A percentile compares a stretch with the other conserved stretches of the same genome.
These are phyloP conservation scores for Pilatotrama ljubarskyi DNA, from an alignment of 768 basidiomycete genomes.

Conservation along the genomic window DNA sequence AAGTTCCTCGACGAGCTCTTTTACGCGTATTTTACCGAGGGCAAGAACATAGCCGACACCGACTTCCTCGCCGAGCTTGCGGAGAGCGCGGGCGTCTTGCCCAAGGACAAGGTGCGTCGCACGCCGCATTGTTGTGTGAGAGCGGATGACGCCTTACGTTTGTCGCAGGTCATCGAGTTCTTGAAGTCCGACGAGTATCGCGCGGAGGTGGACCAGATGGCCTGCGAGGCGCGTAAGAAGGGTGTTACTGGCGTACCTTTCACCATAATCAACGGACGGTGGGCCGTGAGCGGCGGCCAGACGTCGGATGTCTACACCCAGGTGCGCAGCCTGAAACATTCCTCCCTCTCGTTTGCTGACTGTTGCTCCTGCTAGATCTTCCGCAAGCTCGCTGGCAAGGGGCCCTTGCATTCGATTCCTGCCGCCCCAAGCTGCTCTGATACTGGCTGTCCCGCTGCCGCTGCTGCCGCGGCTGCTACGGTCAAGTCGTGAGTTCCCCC, in stretches of 20 bases:
- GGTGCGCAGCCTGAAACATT: conserved; percentile 39
- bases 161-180: conserved; percentile 58
- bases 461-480: background rate
- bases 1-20: conserved; percentile 58
- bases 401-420: conserved; percentile 14
- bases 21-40: conserved; percentile 65
- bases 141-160: conserved; percentile 16
- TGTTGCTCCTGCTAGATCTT: conserved; percentile 36
- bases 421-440: conserved; percentile 15
- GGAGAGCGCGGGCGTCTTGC: conserved; percentile 55
- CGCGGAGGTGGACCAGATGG: conserved; percentile 63
- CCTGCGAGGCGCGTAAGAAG: conserved; percentile 57
- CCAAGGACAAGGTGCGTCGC: conserved; percentile 55
- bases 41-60: conserved; percentile 61
- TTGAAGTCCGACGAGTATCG: conserved; percentile 64
- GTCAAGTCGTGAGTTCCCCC: conserved; percentile 10
- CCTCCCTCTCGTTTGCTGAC: conserved; percentile 7
- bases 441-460: background rate
- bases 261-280: conserved; percentile 76
- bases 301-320: conserved; percentile 68
- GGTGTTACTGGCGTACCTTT: conserved; percentile 81
- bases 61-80: conserved; percentile 61
- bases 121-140: conserved; percentile 2
- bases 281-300: conserved; percentile 76
- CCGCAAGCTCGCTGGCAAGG: conserved; percentile 48